These are phyloP conservation scores for Populus euphratica DNA, from an alignment of 345 rosid species.

Conservation along the genomic window DNA sequence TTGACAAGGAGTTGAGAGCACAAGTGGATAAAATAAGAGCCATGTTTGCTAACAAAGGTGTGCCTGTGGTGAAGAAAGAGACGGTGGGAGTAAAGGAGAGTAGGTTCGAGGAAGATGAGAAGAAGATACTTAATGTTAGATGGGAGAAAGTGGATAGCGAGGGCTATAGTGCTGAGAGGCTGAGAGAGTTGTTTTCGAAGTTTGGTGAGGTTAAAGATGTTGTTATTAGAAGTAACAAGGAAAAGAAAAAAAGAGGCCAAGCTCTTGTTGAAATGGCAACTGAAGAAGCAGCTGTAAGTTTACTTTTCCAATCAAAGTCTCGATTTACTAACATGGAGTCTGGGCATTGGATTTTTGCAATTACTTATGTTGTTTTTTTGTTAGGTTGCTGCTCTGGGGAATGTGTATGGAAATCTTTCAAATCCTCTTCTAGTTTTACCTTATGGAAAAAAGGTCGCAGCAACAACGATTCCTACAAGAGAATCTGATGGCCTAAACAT, in stretches of 20 bases:
- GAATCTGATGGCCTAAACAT: constrained; percentile 48
- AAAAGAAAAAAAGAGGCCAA: constrained; percentile 46
- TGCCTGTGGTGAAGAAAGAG: constrained; percentile 33
- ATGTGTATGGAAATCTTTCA: constrained; percentile 53
- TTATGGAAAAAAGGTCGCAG: constrained; percentile 43
- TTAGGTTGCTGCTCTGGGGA: constrained; percentile 69
- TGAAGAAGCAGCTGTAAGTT: constrained; percentile 71
- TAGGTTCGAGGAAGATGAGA: constrained; percentile 40
- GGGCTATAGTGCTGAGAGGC: constrained; percentile 58
- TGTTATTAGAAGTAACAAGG: constrained; percentile 60
- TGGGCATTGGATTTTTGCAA: too few species aligned
- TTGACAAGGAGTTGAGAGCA: constrained; percentile 63
- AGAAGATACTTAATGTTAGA: constrained; percentile 65
- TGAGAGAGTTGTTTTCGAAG: constrained; percentile 58
- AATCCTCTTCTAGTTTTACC: constrained; percentile 80
- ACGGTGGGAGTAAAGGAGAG: constrained; percentile 29
- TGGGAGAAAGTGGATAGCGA: constrained; percentile 64
- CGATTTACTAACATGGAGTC: not conserved
- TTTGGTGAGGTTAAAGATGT: constrained; percentile 85
- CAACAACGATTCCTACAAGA: constrained; percentile 33
- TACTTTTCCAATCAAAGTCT: not conserved
- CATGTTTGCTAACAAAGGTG: constrained; percentile 42
- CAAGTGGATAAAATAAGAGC: constrained; percentile 72
- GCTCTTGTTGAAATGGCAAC: constrained; percentile 80
- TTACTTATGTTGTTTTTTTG: constrained; percentile 5